These are phyloP conservation scores for Amanita pseudoporphyria DNA, from an alignment of 768 basidiomycete genomes.

Conservation along the genomic window DNA sequence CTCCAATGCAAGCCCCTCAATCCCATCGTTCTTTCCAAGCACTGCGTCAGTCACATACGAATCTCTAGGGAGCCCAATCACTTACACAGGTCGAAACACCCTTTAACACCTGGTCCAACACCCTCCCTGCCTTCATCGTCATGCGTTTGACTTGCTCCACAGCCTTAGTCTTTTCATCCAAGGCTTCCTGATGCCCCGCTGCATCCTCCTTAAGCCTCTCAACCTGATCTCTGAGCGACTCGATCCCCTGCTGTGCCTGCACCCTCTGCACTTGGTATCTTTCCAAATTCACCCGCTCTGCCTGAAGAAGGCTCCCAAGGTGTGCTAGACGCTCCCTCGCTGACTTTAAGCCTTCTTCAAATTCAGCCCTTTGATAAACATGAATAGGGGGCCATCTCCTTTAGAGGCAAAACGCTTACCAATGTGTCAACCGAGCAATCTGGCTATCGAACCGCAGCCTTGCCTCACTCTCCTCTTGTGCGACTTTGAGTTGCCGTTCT, in stretches of 20 bases:
- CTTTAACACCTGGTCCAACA: slow-evolving; percentile 80
- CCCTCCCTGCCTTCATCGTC: slow-evolving; percentile 59
- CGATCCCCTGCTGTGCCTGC: slow-evolving; percentile 49
- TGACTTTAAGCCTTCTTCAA: slow-evolving; percentile 67
- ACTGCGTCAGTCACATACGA: slow-evolving; percentile 2
- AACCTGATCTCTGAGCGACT: slow-evolving; percentile 44
- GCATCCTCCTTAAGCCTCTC: slow-evolving; percentile 52
- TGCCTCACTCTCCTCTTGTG: slow-evolving; percentile 82
- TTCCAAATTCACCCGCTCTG: slow-evolving; percentile 44
- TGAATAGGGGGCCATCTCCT: neutral
- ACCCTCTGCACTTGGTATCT: slow-evolving; percentile 47
- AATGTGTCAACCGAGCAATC: slow-evolving; percentile 76
- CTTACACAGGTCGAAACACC: slow-evolving; percentile 76
- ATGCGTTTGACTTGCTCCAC: slow-evolving; percentile 73
- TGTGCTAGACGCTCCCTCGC: slow-evolving; percentile 53
- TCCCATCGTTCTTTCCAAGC: slow-evolving; percentile 52
- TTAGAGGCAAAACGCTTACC: slow-evolving; percentile 38
- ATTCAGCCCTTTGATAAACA: slow-evolving; percentile 49
- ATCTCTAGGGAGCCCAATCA: neutral
- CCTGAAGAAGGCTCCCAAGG: slow-evolving; percentile 39
- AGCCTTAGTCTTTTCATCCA: slow-evolving; percentile 64
- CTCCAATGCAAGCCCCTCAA: slow-evolving; percentile 80
- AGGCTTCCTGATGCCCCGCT: slow-evolving; percentile 44
- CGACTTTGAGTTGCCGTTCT: slow-evolving; percentile 80
- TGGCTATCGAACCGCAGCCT: slow-evolving; percentile 77